phyloP scores from a whole-genome alignment of 495 filamentous ascomycete species.

The Baudoinia panamericana region DNA sequence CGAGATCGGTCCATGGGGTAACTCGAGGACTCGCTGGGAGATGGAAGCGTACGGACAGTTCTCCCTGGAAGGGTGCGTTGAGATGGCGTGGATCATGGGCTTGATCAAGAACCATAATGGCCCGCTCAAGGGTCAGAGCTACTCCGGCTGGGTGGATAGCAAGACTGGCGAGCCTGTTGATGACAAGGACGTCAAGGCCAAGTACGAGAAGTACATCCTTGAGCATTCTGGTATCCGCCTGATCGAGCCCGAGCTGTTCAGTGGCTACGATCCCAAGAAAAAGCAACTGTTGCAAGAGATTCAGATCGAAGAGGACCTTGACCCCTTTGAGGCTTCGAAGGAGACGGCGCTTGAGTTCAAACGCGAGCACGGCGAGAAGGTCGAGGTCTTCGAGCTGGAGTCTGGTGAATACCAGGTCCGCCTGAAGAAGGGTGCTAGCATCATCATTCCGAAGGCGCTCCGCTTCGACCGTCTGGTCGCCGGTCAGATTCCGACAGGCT shows the following conservation, averaged over 20 bases:
- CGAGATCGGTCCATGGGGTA: conserved; percentile 96
- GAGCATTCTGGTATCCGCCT: conserved; percentile 96
- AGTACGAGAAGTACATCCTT: conserved; percentile 91
- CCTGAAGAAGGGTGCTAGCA: conserved; percentile 82
- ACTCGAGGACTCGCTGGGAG: conserved; percentile 94
- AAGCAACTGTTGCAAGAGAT: conserved; percentile 98
- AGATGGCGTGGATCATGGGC: conserved; percentile 99
- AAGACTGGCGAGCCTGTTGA: conserved; percentile 92
- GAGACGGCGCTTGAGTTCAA: conserved; percentile 96
- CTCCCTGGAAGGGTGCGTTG: conserved; percentile 92
- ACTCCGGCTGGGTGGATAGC: conserved; percentile 92
- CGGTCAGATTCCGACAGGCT: conserved; percentile 91
- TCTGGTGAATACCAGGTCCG: conserved; percentile 89
- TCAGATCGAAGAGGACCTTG: conserved; percentile 88
- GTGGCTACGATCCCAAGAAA: conserved; percentile 93
- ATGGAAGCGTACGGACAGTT: conserved; percentile 97
- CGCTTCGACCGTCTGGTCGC: conserved; percentile 94
- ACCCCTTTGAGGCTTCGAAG: conserved; percentile 93
- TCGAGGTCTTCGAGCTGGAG: conserved; percentile 93
- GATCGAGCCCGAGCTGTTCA: conserved; percentile 94
- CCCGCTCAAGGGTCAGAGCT: conserved; percentile 90
- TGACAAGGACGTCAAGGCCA: conserved; percentile 91
- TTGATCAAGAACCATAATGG: conserved; percentile 98
- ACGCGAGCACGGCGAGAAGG: conserved; percentile 91
- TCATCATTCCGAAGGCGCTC: conserved; percentile 92